Evolutionary conservation across 352 stramenopile species (phyloP), one percentile per base, ranked within the genome.

Genomic region (Phytophthora citrophthora): DNA sequence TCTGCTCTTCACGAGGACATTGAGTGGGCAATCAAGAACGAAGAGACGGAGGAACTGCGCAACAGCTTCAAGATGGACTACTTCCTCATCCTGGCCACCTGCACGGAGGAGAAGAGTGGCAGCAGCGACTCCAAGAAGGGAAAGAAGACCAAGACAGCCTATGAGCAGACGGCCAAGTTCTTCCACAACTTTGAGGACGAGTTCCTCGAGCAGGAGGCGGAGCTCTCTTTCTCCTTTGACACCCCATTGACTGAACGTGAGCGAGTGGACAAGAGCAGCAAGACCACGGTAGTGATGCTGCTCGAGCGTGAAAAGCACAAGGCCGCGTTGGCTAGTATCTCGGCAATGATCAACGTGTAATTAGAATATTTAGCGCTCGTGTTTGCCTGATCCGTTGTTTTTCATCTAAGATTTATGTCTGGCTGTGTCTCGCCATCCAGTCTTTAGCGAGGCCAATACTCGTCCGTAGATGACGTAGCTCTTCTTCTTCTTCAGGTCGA

Each of bases 111-210:
- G 44, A 86, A 83, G 55, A 77, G 61, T 36, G 51, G 73, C 36
- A 64, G 64, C 9, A 61, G 55, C 39, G 57, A 46, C 12, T 52
- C 66, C 27, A 89, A 82, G 43, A 82, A 86, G 44, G 71, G 76
- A 47, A 93, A 93, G 70, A 94, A 93, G 70, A 71, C 72, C 57
- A 93, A 94, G 72, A 89, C 69, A 16, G 47, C 81, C 48, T 87
- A 91, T 67, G 80, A 79, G 27, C 72, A 88, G 61, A 86, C 62
- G 13, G 74, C 71, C 51, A 93, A 90, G 79, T 81, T 90, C 55
- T 95, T 89, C 59, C 64, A 81, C 68, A 93, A 95, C 70, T 95
- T 95, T 64, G 88, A 95, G 55, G 88, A 95, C 60, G 88, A 95
- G 60, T 95, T 95, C 64, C 62, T 94, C 10, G 83, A 94, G 68